Evolutionary conservation across 768 basidiomycete genomes (phyloP).

Genomic region (Pisolithus albus): DNA sequence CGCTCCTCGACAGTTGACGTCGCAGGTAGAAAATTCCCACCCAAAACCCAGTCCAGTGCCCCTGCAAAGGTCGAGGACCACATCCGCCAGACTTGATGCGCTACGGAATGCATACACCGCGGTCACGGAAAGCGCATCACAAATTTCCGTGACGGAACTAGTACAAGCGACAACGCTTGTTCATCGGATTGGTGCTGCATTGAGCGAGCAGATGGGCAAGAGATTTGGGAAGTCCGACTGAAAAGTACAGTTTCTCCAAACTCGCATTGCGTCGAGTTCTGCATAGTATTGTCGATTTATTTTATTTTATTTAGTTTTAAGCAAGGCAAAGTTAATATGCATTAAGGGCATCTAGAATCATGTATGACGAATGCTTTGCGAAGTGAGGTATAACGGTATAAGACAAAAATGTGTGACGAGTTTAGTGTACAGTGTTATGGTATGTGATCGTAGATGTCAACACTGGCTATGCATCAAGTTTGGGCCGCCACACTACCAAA

Average conservation of each 20-base stretch:
- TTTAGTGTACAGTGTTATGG: background rate
- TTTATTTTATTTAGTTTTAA: slow-evolving; percentile 49
- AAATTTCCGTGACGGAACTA: slow-evolving; percentile 44
- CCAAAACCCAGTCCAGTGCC: slow-evolving; percentile 9
- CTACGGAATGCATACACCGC: slow-evolving; percentile 39
- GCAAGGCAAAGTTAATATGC: slow-evolving; percentile 27
- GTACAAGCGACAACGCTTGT: slow-evolving; percentile 39
- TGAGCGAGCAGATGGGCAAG: slow-evolving; percentile 41
- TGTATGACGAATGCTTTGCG: too few species aligned
- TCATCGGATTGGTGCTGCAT: slow-evolving; percentile 38
- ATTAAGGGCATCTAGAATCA: background rate
- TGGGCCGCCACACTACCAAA: slow-evolving; percentile 12
- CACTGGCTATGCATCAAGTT: background rate
- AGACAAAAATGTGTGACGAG: background rate
- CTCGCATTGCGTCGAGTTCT: too few species aligned
- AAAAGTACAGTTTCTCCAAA: background rate
- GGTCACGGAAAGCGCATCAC: slow-evolving; percentile 38
- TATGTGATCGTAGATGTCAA: background rate
- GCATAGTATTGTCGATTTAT: slow-evolving; percentile 23
- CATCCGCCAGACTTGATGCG: slow-evolving; percentile 37
- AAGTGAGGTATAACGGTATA: too few species aligned
- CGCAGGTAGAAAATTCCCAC: slow-evolving; percentile 7
- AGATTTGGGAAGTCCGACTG: slow-evolving; percentile 20
- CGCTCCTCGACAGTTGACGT: slow-evolving; percentile 1
- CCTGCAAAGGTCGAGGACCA: slow-evolving; percentile 33